Base-by-base conservation (phyloP, 78 protist species). In the Dictyostelium purpureum region DNA sequence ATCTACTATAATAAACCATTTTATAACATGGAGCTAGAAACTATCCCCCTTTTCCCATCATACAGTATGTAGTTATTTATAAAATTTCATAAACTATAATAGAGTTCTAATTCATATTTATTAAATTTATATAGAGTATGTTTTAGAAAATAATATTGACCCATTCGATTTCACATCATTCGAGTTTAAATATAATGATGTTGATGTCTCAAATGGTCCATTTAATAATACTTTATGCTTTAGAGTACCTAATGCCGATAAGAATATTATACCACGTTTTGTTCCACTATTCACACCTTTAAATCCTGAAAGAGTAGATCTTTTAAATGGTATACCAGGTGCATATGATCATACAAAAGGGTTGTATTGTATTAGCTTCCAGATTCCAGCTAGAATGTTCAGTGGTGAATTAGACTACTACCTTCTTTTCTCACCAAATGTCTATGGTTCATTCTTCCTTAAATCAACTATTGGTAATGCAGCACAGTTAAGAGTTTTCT, bases 401-500 rank as follows among this genome's bases (percentile, higher is more conserved):
- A 26, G 45, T 16, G 74, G 74, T 19, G 45, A 65, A 35, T 19
- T 65, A 19, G 21, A 5, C 4, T 65, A 65, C 33, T 14, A 11
- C 19, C 12, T 65, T 35, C 19, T 12, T 33, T 35, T 65, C 19
- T 33, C 74, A 19, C 74, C 74, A 65, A 24, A 24, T 35, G 40
- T 21, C 12, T 65, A 35, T 12, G 45, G 26, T 65, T 12, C 45
- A 33, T 14, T 6, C 6, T 35, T 2, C 19, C 10, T 65, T 33
- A 6, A 14, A 37, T 31, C 40, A 14, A 16, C 19, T 31, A 12
- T 35, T 14, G 74, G 74, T 19, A 16, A n/a, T 6, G 10, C 16
- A 31, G 51, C 81, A 12, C 81, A 75, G 54, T 56, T 75, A 24
- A 33, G 81, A 26, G 81, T 75, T 31, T 18, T 38, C 1, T 70